Evolutionary conservation across 257 asterid genomes (phyloP), one percentile per base, ranked within the genome.

Genomic region (Nicotiana sylvestris): DNA sequence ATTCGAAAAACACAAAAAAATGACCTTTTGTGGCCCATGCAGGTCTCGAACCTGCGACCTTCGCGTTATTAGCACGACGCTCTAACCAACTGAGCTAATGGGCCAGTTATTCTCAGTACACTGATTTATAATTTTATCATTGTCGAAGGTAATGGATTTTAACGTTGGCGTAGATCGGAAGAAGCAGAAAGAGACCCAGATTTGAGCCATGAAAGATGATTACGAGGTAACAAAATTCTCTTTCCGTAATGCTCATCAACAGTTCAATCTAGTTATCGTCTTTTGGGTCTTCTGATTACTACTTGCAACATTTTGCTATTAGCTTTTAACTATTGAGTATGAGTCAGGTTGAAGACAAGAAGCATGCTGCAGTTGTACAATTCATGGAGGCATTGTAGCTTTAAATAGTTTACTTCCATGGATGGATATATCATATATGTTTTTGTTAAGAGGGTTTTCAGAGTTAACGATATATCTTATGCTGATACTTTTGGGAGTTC

Each of bases 41-140:
- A 86, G 89, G 89, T 86, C 82, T 86, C 87, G 69, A 86, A 86
- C 85, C 87, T 83, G 82, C 84, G 81, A 81, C 87, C 89, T 86
- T 83, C 83, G 78, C 81, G 77, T 86, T 83, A 83, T 86, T 86
- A 86, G 87, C 85, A 85, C 85, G 69, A 85, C 69, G 70, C 87
- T 77, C 85, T 77, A 85, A 84, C 87, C 85, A 84, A 37, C 80
- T 84, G 85, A 84, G 80, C 82, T 84, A 84, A 84, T 81, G 30
- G 82, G 85, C 85, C 32, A 30, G 1, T 1, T 30, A 1, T 30
- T 30, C 32, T 1, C 58, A 3, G 18, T n/a, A 60, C 32, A 3
- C 10, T 10, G 32, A 30, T 62, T 61, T 21, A 21, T 21, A 21
- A 21, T 21, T 21, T 21, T 21, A 21, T 21, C 21, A 21, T 21